Conservation (phyloP, 148 eudicot genomes). For the Euryodendron excelsum region DNA sequence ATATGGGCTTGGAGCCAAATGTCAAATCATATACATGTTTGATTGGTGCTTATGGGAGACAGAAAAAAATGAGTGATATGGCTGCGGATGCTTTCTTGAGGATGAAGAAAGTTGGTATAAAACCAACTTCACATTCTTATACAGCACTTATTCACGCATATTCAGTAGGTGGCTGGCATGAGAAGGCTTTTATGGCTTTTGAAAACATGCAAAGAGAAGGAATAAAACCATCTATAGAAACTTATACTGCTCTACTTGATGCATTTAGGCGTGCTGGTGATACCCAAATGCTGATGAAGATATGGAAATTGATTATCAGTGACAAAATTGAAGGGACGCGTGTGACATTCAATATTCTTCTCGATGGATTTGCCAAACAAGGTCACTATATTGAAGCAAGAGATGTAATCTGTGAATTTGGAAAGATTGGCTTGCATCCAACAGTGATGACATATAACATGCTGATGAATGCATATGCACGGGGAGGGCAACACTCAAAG, state of each 20-base stretch:
- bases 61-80: slow-evolving; percentile 83
- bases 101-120: slow-evolving; percentile 80
- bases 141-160: slow-evolving; percentile 90
- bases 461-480: slow-evolving; percentile 90
- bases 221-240: slow-evolving; percentile 76
- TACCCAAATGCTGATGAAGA: slow-evolving; percentile 59
- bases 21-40: slow-evolving; percentile 80
- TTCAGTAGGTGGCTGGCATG: slow-evolving; percentile 78
- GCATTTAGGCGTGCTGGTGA: slow-evolving; percentile 93
- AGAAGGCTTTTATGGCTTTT: slow-evolving; percentile 75
- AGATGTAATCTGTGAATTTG: slow-evolving; percentile 77
- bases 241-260: slow-evolving; percentile 84
- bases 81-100: slow-evolving; percentile 87
- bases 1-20: slow-evolving; percentile 58
- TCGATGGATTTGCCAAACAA: slow-evolving; percentile 95
- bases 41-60: slow-evolving; percentile 84
- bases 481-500: slow-evolving; percentile 83
- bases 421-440: slow-evolving; percentile 73
- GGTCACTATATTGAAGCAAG: slow-evolving; percentile 81
- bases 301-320: slow-evolving; percentile 83
- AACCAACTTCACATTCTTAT: slow-evolving; percentile 83
- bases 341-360: slow-evolving; percentile 77
- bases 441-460: slow-evolving; percentile 91
- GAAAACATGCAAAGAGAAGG: slow-evolving; percentile 77
- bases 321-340: slow-evolving; percentile 72